Evolutionary conservation across 2,329 filamentous ascomycete genomes (phyloP).

Genomic region (Chaetomiaceae sp.): DNA sequence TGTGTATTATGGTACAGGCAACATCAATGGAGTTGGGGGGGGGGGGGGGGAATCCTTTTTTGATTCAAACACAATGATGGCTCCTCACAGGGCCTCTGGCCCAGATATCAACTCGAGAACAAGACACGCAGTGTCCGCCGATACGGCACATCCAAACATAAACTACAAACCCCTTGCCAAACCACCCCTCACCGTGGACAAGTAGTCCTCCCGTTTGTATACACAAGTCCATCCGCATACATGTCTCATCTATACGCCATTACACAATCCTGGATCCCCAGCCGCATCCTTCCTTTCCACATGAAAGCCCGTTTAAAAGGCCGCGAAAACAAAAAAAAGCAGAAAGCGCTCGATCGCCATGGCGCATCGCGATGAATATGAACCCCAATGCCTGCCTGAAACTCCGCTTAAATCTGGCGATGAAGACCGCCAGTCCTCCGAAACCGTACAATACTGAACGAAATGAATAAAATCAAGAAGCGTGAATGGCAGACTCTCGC

Average conservation of each 20-base stretch:
- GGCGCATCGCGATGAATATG: neutral
- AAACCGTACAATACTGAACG: conserved; percentile 10
- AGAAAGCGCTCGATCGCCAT: conserved; percentile 8
- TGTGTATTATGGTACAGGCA: conserved; percentile 1
- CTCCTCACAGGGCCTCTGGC: neutral
- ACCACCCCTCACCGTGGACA: neutral
- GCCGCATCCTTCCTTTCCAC: conserved; percentile 2
- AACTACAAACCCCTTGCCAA: neutral
- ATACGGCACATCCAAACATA: conserved; percentile 6
- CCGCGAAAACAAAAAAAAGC: neutral
- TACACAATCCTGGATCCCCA: neutral
- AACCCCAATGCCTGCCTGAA: conserved; percentile 8
- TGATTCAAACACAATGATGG: neutral
- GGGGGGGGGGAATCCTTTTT: conserved; percentile 12
- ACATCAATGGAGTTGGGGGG: conserved; percentile 14
- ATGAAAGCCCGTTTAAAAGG: conserved; percentile 3
- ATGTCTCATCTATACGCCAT: conserved; percentile 12
- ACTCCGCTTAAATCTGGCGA: conserved; percentile 7
- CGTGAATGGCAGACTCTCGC: conserved; percentile 31
- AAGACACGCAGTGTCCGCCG: neutral
- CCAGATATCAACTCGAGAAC: neutral
- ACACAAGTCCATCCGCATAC: conserved; percentile 6
- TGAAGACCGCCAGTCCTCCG: conserved; percentile 5
- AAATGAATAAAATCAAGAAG: conserved; percentile 10
- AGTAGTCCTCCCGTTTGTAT: neutral